A percentile compares a stretch with the other conserved stretches of the same genome.
phyloP scores from a whole-genome alignment of 1,139 yeast species.

The Pichia norvegensis region DNA sequence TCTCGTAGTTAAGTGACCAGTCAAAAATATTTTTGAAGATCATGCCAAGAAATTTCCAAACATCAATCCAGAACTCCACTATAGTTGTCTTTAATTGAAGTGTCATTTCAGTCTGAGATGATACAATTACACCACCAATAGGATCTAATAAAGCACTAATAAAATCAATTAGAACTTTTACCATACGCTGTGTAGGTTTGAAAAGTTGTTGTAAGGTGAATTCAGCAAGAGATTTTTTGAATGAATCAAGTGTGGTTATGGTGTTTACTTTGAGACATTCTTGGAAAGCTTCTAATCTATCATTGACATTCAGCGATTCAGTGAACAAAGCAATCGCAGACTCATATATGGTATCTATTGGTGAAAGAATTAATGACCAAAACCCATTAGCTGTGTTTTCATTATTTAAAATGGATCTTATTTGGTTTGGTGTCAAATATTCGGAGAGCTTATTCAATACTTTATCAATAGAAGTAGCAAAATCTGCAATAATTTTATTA shows the following conservation, averaged over 20 bases:
- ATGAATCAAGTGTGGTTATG: constrained; percentile 22
- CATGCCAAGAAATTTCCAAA: constrained; percentile 68
- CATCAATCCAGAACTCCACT: constrained; percentile 50
- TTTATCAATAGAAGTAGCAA: constrained; percentile 17
- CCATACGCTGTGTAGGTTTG: constrained; percentile 49
- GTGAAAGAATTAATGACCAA: constrained; percentile 65
- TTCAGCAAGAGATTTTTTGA: constrained; percentile 12
- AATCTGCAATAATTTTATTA: constrained; percentile 19
- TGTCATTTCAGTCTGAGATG: constrained; percentile 26
- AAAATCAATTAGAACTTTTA: constrained; percentile 70
- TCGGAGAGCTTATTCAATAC: constrained; percentile 21
- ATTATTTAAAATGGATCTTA: constrained; percentile 36
- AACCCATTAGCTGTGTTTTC: constrained; percentile 40
- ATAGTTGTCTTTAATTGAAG: constrained; percentile 17
- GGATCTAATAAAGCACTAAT: constrained; percentile 60
- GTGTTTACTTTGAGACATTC: constrained; percentile 37
- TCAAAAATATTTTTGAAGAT: constrained; percentile 58
- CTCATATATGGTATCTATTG: constrained; percentile 46
- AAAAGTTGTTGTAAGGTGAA: constrained; percentile 26
- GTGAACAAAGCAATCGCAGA: constrained; percentile 65
- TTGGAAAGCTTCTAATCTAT: constrained; percentile 60
- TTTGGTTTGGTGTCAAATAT: constrained; percentile 35
- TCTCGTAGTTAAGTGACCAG: constrained; percentile 42
- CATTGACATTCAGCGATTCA: constrained; percentile 73
- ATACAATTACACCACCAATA: constrained; percentile 41